Base-by-base conservation (phyloP, 306 rosid species). In the Rubus idaeus region DNA sequence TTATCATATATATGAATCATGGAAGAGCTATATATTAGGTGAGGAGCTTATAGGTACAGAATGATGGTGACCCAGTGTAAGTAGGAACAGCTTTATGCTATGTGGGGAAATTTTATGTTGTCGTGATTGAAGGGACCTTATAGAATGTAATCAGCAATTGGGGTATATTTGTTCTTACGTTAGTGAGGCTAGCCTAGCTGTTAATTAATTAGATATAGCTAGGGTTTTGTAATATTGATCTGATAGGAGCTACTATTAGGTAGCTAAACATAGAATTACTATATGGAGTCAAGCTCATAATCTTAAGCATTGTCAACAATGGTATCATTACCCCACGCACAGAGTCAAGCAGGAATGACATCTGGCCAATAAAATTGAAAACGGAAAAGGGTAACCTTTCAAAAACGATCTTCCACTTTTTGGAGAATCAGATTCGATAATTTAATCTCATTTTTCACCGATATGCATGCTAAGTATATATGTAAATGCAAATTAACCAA, bases 101-200 rank as follows among this genome's bases (percentile, higher is more conserved):
- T 21, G 17, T 63, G 51, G 65, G 58, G 81, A 80, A 83, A 82
- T 58, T 81, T 16, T 67, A 61, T 37, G 80, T 67, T 82, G 89
- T 89, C 96, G 92, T 87, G 92, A 91, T 91, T 91, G 92, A 89
- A 89, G 92, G 96, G 79, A 68, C 84, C 78, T 77, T 79, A 63
- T 75, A 51, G 83, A 89, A 83, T 81, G 84, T 88, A 75, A 84
- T 86, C 78, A 75, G 64, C 67, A 79, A 77, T 55, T 74, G 64
- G 75, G 79, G 16, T 63, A 16, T 2, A 18, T 70, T 42, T 78
- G 51, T 57, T 73, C 66, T 80, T 58, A 57, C 75, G 73, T 75
- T 79, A 75, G 23, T 17, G 45, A 77, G 68, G 61, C 30, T n/a
- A 8, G 35, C 62, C 8, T 56, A 56, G 62, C 30, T 56, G 30